Percentiles rank a stretch among this genome's conserved stretches.
Conservation (phyloP, 768 basidiomycete genomes). For the Tylopilus cervinicoccineus region DNA sequence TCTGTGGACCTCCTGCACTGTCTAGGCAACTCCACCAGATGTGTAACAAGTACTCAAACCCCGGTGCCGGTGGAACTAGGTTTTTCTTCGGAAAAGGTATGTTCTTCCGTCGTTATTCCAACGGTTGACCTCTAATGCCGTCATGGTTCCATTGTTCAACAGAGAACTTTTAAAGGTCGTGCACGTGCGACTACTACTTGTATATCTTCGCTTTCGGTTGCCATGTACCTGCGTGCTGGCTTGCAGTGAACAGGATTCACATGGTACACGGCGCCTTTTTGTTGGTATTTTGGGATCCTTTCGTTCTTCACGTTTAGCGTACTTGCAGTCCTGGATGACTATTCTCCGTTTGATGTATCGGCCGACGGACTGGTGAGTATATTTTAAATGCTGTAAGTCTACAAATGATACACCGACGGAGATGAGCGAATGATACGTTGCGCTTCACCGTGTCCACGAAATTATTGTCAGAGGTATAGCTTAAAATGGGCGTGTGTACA, state of each 20-base stretch:
- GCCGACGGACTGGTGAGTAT: background rate
- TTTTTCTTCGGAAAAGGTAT: conserved; percentile 91
- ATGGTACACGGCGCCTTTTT: background rate
- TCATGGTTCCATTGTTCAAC: background rate
- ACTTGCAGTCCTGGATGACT: background rate
- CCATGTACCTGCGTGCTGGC: conserved; percentile 2
- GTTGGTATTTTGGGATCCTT: background rate
- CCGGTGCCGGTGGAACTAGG: conserved; percentile 64
- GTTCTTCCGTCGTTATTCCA: conserved; percentile 16
- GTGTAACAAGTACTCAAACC: conserved; percentile 82
- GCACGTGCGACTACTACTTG: background rate
- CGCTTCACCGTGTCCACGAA: background rate
- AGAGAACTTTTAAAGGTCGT: conserved; percentile 20
- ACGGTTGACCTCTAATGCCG: conserved; percentile 1
- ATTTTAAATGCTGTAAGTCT: conserved; percentile 1
- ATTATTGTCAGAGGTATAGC: background rate
- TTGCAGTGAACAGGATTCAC: background rate
- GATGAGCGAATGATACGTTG: background rate
- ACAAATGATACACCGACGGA: background rate
- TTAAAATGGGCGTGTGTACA: background rate
- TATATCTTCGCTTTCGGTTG: background rate
- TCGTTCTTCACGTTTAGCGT: background rate
- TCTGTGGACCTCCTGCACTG: conserved; percentile 78
- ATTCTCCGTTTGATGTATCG: background rate
- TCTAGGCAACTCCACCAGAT: conserved; percentile 70